Base-by-base conservation (phyloP, 768 basidiomycete species). In the Cubamyces sp. region DNA sequence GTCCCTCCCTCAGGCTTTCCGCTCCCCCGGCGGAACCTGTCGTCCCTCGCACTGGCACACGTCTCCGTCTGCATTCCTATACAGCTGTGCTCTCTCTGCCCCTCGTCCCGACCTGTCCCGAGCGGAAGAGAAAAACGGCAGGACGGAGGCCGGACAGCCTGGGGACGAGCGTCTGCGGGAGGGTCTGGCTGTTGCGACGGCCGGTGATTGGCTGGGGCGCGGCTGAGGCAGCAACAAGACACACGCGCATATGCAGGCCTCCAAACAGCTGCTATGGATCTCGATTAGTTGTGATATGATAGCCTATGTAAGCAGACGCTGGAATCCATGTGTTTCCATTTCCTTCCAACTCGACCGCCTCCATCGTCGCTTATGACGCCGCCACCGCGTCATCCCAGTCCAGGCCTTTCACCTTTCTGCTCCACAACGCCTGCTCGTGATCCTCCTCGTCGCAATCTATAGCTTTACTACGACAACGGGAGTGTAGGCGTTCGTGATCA, bases 211-310 rank as follows among this genome's bases (percentile, higher is more conserved):
- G 57, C 57, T 59, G 49, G 46, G 7, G 12, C n/a, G 42, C n/a
- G 40, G 34, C 42, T 43, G 18, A 43, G 9, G 19, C 42, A 43
- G 12, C 9, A 49, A 14, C 19, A 47, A 14, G 19, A 47, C 12
- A 47, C 5, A 11, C 9, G 7, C 45, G 5, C 9, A 3, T 18
- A n/a, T n/a, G 7, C 53, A n/a, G 53, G 18, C 53, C 8, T 12
- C 18, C 42, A 53, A 15, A 6, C 47, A 54, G 57, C 58, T 64
- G 63, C 63, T 64, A 54, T 60, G 55, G 63, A 64, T 64, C 63
- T 64, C 54, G 45, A 49, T 42, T 34, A 34, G 34, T 34, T 34
- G 28, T 34, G 34, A 34, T 34, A 34, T 34, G 34, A 30, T 34
- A 34, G 34, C 34, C 34, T 34, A 60, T 14, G 48, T 23, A 12